phyloP scores from a whole-genome alignment of 2,329 filamentous ascomycete genomes.

The Ceratocystis albifundus region DNA sequence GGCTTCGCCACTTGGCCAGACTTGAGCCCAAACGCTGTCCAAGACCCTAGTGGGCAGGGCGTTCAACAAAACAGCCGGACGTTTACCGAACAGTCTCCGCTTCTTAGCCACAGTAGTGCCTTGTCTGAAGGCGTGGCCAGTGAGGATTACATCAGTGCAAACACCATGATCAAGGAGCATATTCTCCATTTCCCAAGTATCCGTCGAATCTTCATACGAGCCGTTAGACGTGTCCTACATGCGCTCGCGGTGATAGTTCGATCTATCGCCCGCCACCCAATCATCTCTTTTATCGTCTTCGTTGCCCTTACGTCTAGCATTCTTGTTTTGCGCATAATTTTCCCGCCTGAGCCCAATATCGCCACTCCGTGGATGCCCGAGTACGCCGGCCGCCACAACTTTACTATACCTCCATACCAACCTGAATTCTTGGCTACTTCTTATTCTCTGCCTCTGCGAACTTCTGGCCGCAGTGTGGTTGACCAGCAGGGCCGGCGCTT shows the following conservation, averaged over 20 bases:
- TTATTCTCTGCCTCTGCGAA: slow-evolving; percentile 47
- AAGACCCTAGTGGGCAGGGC: neutral
- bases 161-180: neutral
- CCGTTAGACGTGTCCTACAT: too few species aligned
- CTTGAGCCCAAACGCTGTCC: neutral
- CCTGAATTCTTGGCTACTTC: slow-evolving; percentile 34
- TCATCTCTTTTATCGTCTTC: slow-evolving; percentile 13
- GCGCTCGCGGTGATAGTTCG: neutral
- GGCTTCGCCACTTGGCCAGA: neutral
- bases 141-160: neutral
- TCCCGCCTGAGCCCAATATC: slow-evolving; percentile 16
- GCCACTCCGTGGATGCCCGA: slow-evolving; percentile 41
- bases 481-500: slow-evolving; percentile 46
- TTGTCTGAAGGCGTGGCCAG: neutral
- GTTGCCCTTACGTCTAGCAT: slow-evolving; percentile 5
- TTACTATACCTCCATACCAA: slow-evolving; percentile 37
- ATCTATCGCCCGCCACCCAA: slow-evolving; percentile 16
- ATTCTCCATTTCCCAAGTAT: neutral
- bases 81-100: slow-evolving; percentile 22
- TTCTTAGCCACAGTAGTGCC: slow-evolving; percentile 1
- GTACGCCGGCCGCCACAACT: slow-evolving; percentile 32
- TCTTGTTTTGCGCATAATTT: slow-evolving; percentile 19
- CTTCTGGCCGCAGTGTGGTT: slow-evolving; percentile 48
- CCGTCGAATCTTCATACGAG: neutral
- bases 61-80: neutral